phyloP scores from a whole-genome alignment of 2,329 filamentous ascomycete species.

The Ramularia collo-cygni region DNA sequence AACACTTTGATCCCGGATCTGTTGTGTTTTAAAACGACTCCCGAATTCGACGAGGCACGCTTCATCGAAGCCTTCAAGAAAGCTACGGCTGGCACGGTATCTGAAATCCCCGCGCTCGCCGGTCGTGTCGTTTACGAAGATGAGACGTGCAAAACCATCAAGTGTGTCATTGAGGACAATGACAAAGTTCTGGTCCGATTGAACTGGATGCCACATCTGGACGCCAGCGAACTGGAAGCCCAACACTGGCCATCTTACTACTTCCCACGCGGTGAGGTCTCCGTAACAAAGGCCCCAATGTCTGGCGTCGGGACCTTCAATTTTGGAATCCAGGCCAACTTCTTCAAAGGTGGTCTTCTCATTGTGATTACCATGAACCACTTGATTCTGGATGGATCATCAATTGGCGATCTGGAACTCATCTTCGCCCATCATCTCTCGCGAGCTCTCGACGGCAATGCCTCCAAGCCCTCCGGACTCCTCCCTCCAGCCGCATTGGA shows the following conservation, averaged over 20 bases:
- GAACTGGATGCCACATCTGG: conserved; percentile 4
- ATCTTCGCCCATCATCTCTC: conserved; percentile 10
- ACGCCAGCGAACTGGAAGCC: conserved; percentile 7
- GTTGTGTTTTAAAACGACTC: conserved; percentile 9
- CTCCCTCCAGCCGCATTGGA: conserved; percentile 9
- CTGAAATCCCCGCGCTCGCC: conserved; percentile 9
- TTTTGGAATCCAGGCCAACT: conserved; percentile 13
- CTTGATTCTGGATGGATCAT: conserved; percentile 10
- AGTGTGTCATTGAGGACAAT: conserved; percentile 8
- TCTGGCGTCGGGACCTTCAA: conserved; percentile 12
- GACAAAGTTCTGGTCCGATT: conserved; percentile 9
- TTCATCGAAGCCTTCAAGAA: conserved; percentile 9
- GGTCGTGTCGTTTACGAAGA: conserved; percentile 9
- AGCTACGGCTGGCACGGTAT: conserved; percentile 4
- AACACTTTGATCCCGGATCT: conserved; percentile 7
- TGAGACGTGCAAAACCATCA: conserved; percentile 5
- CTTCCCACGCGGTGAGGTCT: conserved; percentile 6
- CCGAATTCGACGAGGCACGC: conserved; percentile 1
- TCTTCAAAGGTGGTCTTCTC: conserved; percentile 10
- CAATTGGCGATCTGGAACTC: conserved; percentile 3
- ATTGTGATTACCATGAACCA: conserved; percentile 14
- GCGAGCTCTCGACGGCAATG: conserved; percentile 6
- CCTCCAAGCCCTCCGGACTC: conserved; percentile 2
- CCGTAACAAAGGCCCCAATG: conserved; percentile 2
- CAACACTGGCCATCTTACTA: conserved; percentile 8